Base-by-base conservation (phyloP, 495 filamentous ascomycete genomes). In the Penicillium salamii region DNA sequence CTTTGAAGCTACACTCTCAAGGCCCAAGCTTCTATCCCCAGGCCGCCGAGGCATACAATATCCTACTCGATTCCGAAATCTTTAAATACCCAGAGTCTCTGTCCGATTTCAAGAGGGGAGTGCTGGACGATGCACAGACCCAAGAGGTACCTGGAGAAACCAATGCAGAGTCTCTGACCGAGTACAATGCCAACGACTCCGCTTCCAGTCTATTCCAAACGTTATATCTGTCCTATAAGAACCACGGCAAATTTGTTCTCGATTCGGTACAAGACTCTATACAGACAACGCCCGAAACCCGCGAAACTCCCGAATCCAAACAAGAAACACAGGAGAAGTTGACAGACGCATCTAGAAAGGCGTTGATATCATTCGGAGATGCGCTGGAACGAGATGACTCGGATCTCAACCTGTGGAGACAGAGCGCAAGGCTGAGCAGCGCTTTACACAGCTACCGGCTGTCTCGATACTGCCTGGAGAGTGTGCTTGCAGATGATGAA, bases 351-450 rank as follows among this genome's bases (percentile, higher is more conserved):
- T 54, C 70, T 3, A 64, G 53, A 21, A 47, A 58, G 28, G 71
- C 71, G 7, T 65, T 96, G 5, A 64, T 76, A 33, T 78, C 82
- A 24, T 93, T 93, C 51, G 73, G 81, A 15, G 76, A 87, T 14
- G 90, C 93, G 1, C 74, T 97, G 19, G 90, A 91, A 53, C 85
- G 87, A 34, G 93, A 98, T 62, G 89, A 95, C 32, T 87, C 90
- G 2, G 95, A 98, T 65, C 76, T 93, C 24, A 91, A 96, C 55
- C 76, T 97, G n/a, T 98, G 93, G 93, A 78, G 93, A 51, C 82
- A 88, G 47, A 81, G 89, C 19, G 87, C 93, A 6, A 82, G 88
- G 23, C 77, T 98, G 15, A 86, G 83, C 8, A 78, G 82, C 23
- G 80, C 89, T 47, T 68, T 97, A 12, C 81, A 84, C 28, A 96